Base-by-base conservation (phyloP, 169 alveolate species). In the Plasmodium gaboni region DNA sequence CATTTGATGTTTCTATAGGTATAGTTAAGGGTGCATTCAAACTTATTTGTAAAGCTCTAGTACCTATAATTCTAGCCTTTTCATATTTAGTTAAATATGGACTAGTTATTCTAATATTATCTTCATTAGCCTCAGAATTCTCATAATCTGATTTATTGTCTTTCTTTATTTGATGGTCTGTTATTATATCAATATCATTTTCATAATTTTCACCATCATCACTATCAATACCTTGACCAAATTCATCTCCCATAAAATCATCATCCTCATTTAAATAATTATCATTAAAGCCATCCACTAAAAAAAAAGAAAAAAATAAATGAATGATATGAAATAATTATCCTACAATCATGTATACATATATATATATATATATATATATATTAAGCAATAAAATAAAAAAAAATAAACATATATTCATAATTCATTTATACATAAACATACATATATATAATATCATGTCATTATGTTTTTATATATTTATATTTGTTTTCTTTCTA, bases 61-160 rank as follows among this genome's bases (percentile, higher is more conserved):
- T 98, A 10, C 99, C 99, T 53, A 99, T 96, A 60, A 99, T 95
- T 91, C 99, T 97, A 15, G 99, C 99, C 95, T 98, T 97, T 95
- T 98, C 99, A 93, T 97, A 99, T 95, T 98, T 98, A 26, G 99
- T 98, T 95, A 98, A 92, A 93, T 95, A 98, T 12, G 98, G 98
- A 9, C 99, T 96, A 8, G 99, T 97, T 44, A 95, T 96, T 73
- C 93, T 55, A 24, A 88, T 69, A 67, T 93, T 94, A 59, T 74
- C 92, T 24, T 94, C 96, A 53, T 94, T 94, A 24, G 61, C 87
- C 32, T 94, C 96, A 9, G 90, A 94, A 68, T 73, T 88, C 6
- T 94, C 96, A 65, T 94, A 94, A 71, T 94, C 96, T 65, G 88
- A 93, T 48, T 92, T 94, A 38, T 38, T 38, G 13, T 93, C 92